Evolutionary conservation across 2,329 filamentous ascomycete species (phyloP).

Genomic region (Ophiostoma populinum): DNA sequence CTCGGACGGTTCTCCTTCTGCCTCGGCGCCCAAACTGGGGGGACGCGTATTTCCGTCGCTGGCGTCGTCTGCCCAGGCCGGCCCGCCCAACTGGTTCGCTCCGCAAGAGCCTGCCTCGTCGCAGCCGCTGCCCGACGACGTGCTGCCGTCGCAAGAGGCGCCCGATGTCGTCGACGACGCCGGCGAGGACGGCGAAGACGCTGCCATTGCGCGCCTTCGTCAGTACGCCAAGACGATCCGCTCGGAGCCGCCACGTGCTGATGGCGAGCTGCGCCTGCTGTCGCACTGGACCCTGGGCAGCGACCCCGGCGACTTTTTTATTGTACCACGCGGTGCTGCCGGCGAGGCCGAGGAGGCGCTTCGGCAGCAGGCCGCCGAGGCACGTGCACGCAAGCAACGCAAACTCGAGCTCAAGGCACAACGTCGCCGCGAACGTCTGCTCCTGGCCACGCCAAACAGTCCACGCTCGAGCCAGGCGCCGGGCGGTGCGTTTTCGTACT

Average conservation of each 20-base stretch:
- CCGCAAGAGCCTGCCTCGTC: no score
- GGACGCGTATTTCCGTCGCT: no score
- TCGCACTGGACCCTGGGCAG: slow-evolving; percentile 20
- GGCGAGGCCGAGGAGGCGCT: slow-evolving; percentile 7
- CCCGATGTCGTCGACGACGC: not conserved
- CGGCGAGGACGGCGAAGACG: slow-evolving; percentile 10
- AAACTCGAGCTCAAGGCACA: slow-evolving; percentile 14
- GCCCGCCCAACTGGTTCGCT: not conserved
- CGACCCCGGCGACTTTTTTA: slow-evolving; percentile 18
- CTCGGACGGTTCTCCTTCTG: no score
- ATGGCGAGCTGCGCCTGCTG: slow-evolving; percentile 15
- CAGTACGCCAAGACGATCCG: slow-evolving; percentile 18
- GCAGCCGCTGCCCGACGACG: slow-evolving; percentile 1
- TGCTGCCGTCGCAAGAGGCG: not conserved
- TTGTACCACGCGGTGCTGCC: slow-evolving; percentile 10
- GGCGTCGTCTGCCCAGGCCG: slow-evolving; percentile 3
- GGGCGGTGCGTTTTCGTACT: no score
- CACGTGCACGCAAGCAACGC: slow-evolving; percentile 14
- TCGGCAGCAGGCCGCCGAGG: slow-evolving; percentile 9
- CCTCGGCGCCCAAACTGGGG: no score
- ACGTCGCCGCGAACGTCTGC: slow-evolving; percentile 12
- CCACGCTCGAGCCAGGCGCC: not conserved
- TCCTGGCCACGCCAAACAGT: not conserved
- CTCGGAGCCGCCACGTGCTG: slow-evolving; percentile 13
- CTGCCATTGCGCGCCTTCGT: slow-evolving; percentile 18